A percentile compares a stretch with the other conserved stretches of the same genome.
Evolutionary conservation across 805 yeast species (phyloP).

Genomic region (Hanseniaspora jakobsenii): DNA sequence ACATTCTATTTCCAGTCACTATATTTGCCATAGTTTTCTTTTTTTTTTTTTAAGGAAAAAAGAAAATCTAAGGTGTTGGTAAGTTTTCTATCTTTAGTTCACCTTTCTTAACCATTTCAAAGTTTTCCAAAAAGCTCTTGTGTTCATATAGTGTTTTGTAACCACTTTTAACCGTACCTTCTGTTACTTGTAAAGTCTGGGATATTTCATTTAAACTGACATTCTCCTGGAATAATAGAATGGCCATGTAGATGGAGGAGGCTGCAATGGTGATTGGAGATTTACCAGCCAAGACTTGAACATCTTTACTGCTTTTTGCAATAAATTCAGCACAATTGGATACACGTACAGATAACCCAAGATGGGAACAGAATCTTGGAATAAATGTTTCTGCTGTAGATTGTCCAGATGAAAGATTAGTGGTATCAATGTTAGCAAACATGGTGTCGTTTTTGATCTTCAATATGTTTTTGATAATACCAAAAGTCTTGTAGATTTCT

Average conservation of each 20-base stretch:
- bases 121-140: slow-evolving; percentile 38
- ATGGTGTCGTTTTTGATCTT: slow-evolving; percentile 34
- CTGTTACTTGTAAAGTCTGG: slow-evolving; percentile 89
- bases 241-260: slow-evolving; percentile 89
- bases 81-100: slow-evolving; percentile 5
- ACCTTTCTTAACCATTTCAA: slow-evolving; percentile 26
- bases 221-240: slow-evolving; percentile 70
- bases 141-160: slow-evolving; percentile 73
- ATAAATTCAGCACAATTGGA: slow-evolving; percentile 88
- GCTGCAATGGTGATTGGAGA: slow-evolving; percentile 97
- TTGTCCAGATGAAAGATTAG: slow-evolving; percentile 55
- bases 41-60: too few relatives aligned
- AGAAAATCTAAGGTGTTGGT: slow-evolving; percentile 9
- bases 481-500: slow-evolving; percentile 86
- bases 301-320: slow-evolving; percentile 78
- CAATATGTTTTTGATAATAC: slow-evolving; percentile 62
- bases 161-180: slow-evolving; percentile 90
- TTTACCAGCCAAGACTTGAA: slow-evolving; percentile 89
- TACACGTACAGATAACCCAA: slow-evolving; percentile 74
- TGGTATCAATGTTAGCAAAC: slow-evolving; percentile 32
- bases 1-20: too few relatives aligned
- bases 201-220: slow-evolving; percentile 71
- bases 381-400: slow-evolving; percentile 89
- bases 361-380: slow-evolving; percentile 88
- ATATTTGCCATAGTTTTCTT: too few relatives aligned